Percentiles rank a stretch among this genome's conserved stretches.
These are phyloP conservation scores for Talaromyces liani DNA, from an alignment of 495 filamentous ascomycete species.

Conservation along the genomic window DNA sequence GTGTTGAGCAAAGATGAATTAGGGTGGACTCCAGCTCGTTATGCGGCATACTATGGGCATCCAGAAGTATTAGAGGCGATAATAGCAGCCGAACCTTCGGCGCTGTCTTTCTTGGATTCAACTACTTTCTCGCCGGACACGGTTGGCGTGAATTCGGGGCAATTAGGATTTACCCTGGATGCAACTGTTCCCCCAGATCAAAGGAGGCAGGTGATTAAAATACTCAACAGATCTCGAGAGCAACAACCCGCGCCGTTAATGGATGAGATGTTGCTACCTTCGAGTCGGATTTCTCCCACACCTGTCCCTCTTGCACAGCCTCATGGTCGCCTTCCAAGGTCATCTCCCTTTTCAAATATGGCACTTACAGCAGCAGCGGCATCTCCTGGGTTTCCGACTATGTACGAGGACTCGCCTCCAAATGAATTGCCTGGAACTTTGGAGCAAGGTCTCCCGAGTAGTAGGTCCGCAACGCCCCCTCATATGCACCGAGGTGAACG, in stretches of 20 bases:
- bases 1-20: slow-evolving; percentile 31
- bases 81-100: slow-evolving; percentile 2
- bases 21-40: slow-evolving; percentile 32
- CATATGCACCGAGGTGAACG: slow-evolving; percentile 13
- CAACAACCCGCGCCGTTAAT: not conserved
- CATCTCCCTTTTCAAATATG: not conserved
- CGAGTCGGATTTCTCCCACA: not conserved
- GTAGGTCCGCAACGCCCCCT: slow-evolving; percentile 21
- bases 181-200: slow-evolving; percentile 17
- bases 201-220: slow-evolving; percentile 13
- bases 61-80: slow-evolving; percentile 18
- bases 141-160: slow-evolving; percentile 12
- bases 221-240: not conserved
- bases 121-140: slow-evolving; percentile 3
- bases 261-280: not conserved
- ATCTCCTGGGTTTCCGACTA: not conserved
- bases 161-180: slow-evolving; percentile 20
- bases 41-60: slow-evolving; percentile 35
- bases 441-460: slow-evolving; percentile 19
- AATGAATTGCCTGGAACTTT: slow-evolving; percentile 21
- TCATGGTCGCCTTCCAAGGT: not conserved
- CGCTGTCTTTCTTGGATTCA: not conserved
- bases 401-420: not conserved
- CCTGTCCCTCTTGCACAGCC: not conserved
- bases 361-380: not conserved